Percentiles rank a stretch among this genome's conserved stretches.
Conservation (phyloP, 169 alveolate genomes). For the Cryptosporidium canis region DNA sequence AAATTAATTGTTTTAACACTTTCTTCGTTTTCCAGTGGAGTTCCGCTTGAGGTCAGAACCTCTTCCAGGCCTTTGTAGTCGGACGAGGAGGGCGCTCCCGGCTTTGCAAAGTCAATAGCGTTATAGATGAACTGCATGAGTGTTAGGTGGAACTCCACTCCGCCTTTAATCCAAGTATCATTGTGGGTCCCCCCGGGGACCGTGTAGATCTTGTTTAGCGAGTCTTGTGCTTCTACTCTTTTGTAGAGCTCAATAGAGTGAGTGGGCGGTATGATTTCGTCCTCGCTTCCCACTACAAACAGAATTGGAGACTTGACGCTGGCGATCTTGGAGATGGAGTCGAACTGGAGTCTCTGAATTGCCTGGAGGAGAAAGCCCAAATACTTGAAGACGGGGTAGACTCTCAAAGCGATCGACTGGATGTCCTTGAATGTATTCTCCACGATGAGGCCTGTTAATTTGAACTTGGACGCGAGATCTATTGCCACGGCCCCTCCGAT, state of each 20-base stretch:
- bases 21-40: background rate
- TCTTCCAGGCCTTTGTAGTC: background rate
- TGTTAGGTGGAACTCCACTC: background rate
- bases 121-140: background rate
- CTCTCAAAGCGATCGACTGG: background rate
- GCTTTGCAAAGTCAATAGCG: background rate
- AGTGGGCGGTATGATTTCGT: conserved; percentile 34
- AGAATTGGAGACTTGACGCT: conserved; percentile 40
- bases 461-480: conserved; percentile 75
- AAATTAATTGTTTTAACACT: too few relatives aligned
- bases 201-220: background rate
- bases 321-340: conserved; percentile 6
- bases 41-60: background rate
- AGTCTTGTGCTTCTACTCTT: background rate
- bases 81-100: background rate
- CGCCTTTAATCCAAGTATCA: conserved; percentile 8
- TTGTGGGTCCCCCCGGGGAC: conserved; percentile 3
- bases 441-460: conserved; percentile 63
- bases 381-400: background rate
- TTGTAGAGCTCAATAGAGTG: background rate
- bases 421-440: conserved; percentile 73
- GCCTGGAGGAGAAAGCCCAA: background rate
- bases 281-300: conserved; percentile 65
- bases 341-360: conserved; percentile 17
- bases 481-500: conserved; percentile 90